A percentile compares a stretch with the other conserved stretches of the same genome.
Evolutionary conservation across 169 alveolate species (phyloP).

Genomic region (Plasmodium yoelii): DNA sequence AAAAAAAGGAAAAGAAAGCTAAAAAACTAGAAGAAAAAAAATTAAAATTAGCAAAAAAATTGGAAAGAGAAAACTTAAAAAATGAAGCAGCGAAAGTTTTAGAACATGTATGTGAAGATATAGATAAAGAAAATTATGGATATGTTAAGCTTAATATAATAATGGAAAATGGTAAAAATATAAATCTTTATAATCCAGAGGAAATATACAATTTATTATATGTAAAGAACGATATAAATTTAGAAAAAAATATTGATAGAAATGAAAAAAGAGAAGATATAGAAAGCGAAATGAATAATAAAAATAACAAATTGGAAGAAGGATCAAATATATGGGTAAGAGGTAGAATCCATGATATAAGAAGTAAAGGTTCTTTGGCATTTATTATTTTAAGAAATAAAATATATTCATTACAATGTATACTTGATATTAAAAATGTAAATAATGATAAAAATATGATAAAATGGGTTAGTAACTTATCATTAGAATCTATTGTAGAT

Average conservation of each 20-base stretch:
- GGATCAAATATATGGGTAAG: slow-evolving; percentile 84
- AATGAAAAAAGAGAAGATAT: slow-evolving; percentile 48
- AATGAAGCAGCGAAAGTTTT: slow-evolving; percentile 69
- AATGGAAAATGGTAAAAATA: slow-evolving; percentile 9
- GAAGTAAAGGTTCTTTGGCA: slow-evolving; percentile 89
- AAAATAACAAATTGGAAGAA: slow-evolving; percentile 47
- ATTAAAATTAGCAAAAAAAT: slow-evolving; percentile 68
- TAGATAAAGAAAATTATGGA: slow-evolving; percentile 71
- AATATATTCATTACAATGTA: slow-evolving; percentile 85
- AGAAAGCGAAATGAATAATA: neutral
- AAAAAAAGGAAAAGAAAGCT: slow-evolving; percentile 71
- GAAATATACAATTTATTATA: slow-evolving; percentile 32
- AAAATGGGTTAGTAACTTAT: slow-evolving; percentile 87
- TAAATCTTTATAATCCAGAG: slow-evolving; percentile 54
- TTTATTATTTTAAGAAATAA: slow-evolving; percentile 86
- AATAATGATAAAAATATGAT: slow-evolving; percentile 88
- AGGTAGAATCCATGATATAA: slow-evolving; percentile 87
- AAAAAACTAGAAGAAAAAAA: slow-evolving; percentile 65
- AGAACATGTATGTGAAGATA: slow-evolving; percentile 71
- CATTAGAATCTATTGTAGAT: slow-evolving; percentile 95
- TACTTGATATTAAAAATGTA: slow-evolving; percentile 84
- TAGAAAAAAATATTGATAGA: neutral
- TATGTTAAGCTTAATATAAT: slow-evolving; percentile 17
- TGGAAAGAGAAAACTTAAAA: slow-evolving; percentile 74
- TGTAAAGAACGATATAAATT: neutral